Evolutionary conservation across 495 filamentous ascomycete species (phyloP).

Genomic region (Trichoderma gamsii): DNA sequence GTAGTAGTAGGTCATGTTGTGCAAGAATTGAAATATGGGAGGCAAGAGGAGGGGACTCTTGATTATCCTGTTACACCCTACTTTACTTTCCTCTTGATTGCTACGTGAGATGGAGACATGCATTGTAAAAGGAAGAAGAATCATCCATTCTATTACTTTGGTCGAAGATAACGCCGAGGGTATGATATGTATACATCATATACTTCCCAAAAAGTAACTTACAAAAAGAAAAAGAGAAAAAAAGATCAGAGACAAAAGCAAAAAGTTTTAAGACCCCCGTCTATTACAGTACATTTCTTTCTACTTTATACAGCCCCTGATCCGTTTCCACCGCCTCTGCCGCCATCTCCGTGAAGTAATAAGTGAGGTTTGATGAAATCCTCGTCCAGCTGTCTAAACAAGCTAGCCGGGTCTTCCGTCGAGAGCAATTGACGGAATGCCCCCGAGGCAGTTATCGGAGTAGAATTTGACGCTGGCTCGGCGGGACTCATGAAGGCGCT

Average conservation of each 20-base stretch:
- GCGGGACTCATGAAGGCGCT: constrained; percentile 15
- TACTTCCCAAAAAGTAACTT: background rate
- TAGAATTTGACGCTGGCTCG: constrained; percentile 26
- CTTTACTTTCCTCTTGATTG: background rate
- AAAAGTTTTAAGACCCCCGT: background rate
- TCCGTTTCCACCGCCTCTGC: constrained; percentile 22
- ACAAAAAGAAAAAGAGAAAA: background rate
- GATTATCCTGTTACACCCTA: background rate
- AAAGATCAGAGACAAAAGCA: background rate
- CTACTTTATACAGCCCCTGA: constrained; percentile 15
- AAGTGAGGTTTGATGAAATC: constrained; percentile 93
- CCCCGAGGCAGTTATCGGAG: constrained; percentile 64
- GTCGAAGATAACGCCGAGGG: background rate
- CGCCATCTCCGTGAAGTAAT: constrained; percentile 60
- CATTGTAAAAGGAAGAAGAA: background rate
- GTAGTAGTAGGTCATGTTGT: background rate
- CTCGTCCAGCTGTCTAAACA: constrained; percentile 92
- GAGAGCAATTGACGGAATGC: constrained; percentile 60
- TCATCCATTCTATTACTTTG: constrained; percentile 1
- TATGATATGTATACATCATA: constrained; percentile 6
- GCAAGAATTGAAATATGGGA: background rate
- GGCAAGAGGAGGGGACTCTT: background rate
- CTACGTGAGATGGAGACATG: background rate
- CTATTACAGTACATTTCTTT: background rate
- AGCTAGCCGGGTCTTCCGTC: constrained; percentile 79